Evolutionary conservation across 148 eudicot genomes (phyloP).

Genomic region (Chenopodium suecicum): DNA sequence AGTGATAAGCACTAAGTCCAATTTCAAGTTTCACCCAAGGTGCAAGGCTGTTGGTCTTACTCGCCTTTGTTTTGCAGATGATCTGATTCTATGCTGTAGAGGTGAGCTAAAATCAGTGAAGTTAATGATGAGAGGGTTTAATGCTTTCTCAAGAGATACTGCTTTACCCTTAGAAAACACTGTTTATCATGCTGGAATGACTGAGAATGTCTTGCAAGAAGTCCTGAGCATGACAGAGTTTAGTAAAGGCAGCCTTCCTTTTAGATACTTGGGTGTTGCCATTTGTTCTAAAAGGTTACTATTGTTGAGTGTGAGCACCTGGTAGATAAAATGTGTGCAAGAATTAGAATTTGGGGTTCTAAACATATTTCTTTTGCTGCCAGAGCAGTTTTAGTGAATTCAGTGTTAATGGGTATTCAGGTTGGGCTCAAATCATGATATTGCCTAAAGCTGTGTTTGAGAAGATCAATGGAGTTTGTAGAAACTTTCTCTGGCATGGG

Average conservation of each 20-base stretch:
- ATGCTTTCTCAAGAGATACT: not conserved
- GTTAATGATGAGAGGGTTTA: not conserved
- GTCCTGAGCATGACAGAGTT: too few relatives aligned
- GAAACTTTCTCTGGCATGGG: not conserved
- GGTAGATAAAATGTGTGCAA: not conserved
- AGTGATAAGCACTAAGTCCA: not conserved
- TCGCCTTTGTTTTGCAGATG: not conserved
- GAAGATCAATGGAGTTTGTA: not conserved
- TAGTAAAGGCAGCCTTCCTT: not conserved
- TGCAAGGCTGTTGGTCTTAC: not conserved
- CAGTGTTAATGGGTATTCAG: not conserved
- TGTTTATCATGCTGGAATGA: too few relatives aligned
- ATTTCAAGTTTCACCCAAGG: not conserved
- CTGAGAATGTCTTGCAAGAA: too few relatives aligned
- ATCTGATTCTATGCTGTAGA: not conserved
- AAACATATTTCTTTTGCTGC: not conserved
- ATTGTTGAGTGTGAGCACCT: not conserved
- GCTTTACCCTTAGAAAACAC: not conserved
- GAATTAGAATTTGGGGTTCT: not conserved
- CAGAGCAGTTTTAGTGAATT: not conserved
- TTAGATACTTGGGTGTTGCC: not conserved
- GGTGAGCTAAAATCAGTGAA: not conserved
- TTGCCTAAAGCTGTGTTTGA: not conserved
- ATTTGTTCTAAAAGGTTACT: not conserved
- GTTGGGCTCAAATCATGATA: not conserved